Percentiles rank a stretch among this genome's conserved stretches.
These are phyloP conservation scores for Neurospora sp. DNA, from an alignment of 2,329 filamentous ascomycete genomes.

Conservation along the genomic window DNA sequence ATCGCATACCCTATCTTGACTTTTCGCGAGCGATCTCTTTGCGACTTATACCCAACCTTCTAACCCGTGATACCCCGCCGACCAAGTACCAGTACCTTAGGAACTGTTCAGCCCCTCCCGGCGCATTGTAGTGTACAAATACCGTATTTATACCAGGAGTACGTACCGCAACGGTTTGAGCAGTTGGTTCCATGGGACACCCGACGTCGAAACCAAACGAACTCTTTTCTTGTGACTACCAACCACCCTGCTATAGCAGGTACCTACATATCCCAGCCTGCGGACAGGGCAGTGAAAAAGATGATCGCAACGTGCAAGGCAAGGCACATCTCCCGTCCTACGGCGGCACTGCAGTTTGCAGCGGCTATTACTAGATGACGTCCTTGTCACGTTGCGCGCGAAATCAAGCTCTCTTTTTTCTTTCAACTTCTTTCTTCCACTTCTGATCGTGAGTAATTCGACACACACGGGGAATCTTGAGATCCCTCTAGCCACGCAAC, in stretches of 20 bases:
- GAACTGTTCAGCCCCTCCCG: not conserved
- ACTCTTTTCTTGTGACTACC: not conserved
- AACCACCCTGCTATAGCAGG: not conserved
- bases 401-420: not conserved
- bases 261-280: not conserved
- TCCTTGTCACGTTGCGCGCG: not conserved
- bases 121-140: not conserved
- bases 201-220: not conserved
- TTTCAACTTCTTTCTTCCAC: not conserved
- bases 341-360: not conserved
- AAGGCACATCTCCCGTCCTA: not conserved
- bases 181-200: not conserved
- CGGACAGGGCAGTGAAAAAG: not conserved
- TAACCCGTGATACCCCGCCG: not conserved
- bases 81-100: not conserved
- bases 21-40: not conserved
- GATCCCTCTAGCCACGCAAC: not conserved
- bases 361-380: not conserved
- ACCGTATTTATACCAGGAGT: not conserved
- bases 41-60: not conserved
- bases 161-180: not conserved
- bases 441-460: not conserved
- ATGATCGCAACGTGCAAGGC: not conserved
- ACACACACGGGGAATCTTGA: not conserved
- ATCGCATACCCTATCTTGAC: not conserved